These are phyloP conservation scores for Scedosporium apiospermum DNA, from an alignment of 2,329 filamentous ascomycete species.

Conservation along the genomic window DNA sequence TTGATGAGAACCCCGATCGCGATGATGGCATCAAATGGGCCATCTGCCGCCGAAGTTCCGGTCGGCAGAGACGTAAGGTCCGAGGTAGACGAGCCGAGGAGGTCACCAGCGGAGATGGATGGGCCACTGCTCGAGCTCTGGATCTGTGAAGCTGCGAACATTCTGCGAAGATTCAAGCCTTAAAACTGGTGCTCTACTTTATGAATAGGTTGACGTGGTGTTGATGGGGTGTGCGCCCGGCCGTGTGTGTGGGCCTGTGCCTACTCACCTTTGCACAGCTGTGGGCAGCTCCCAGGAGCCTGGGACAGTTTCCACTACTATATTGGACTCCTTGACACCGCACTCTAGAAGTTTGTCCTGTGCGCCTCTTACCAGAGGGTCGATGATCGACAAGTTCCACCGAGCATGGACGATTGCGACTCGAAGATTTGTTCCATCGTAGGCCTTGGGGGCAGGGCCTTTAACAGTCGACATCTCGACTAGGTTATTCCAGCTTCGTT, in stretches of 20 bases:
- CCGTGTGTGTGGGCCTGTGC: background rate
- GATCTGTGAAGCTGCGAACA: conserved; percentile 79
- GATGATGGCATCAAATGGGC: conserved; percentile 85
- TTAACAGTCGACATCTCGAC: conserved; percentile 42
- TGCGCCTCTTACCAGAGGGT: conserved; percentile 70
- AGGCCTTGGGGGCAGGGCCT: conserved; percentile 45
- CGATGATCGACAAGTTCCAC: conserved; percentile 88
- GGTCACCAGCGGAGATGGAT: conserved; percentile 61
- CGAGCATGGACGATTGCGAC: conserved; percentile 93
- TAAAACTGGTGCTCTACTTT: background rate
- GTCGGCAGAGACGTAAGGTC: conserved; percentile 49
- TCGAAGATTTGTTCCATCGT: conserved; percentile 65
- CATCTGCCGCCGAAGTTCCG: conserved; percentile 31
- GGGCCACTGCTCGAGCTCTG: conserved; percentile 59
- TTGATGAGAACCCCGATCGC: conserved; percentile 96
- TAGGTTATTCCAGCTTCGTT: background rate
- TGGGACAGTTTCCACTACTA: conserved; percentile 80
- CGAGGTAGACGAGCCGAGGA: conserved; percentile 58
- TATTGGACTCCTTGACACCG: conserved; percentile 81
- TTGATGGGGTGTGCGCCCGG: too few species aligned
- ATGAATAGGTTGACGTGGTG: too few species aligned
- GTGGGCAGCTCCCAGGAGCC: conserved; percentile 93
- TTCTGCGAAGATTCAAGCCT: conserved; percentile 34
- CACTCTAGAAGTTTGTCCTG: conserved; percentile 66
- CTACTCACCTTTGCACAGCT: conserved; percentile 67